These are phyloP conservation scores for Fusarium acutatum DNA, from an alignment of 2,329 filamentous ascomycete species.

Conservation along the genomic window DNA sequence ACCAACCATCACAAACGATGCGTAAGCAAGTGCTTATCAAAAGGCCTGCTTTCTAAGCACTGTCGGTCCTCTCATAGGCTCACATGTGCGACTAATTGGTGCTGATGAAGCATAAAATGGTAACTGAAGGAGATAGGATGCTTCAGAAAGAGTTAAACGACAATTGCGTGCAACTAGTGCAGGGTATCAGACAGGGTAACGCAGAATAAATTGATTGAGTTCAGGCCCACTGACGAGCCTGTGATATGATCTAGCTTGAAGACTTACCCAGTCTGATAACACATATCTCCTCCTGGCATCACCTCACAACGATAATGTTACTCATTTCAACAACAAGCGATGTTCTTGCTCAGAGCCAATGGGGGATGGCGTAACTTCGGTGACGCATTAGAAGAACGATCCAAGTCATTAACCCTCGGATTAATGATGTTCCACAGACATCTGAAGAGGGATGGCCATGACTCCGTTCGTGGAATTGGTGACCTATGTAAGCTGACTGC, in stretches of 20 bases:
- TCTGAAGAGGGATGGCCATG: not conserved
- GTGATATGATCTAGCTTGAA: too few relatives aligned
- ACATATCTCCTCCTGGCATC: too few relatives aligned
- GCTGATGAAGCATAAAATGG: not conserved
- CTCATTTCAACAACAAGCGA: too few relatives aligned
- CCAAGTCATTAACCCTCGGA: not conserved
- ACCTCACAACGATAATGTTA: too few relatives aligned
- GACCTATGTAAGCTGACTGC: not conserved
- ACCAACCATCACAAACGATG: not conserved
- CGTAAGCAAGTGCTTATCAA: constrained; percentile 11
- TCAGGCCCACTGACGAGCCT: too few relatives aligned
- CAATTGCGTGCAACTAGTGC: not conserved
- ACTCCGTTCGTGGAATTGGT: not conserved
- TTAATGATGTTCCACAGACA: not conserved
- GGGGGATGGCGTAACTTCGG: too few relatives aligned
- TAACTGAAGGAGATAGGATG: not conserved
- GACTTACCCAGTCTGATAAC: too few relatives aligned
- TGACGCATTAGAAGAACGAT: too few relatives aligned
- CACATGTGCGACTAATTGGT: fast-evolving
- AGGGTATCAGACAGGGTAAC: not conserved
- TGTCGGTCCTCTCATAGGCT: not conserved
- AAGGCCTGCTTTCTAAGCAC: not conserved
- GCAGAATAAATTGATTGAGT: not conserved
- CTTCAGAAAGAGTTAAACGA: not conserved
- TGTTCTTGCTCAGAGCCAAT: too few relatives aligned